Percentiles rank a stretch among this genome's conserved stretches.
These are phyloP conservation scores for Hydnum rufescens DNA, from an alignment of 768 basidiomycete genomes.

Conservation along the genomic window DNA sequence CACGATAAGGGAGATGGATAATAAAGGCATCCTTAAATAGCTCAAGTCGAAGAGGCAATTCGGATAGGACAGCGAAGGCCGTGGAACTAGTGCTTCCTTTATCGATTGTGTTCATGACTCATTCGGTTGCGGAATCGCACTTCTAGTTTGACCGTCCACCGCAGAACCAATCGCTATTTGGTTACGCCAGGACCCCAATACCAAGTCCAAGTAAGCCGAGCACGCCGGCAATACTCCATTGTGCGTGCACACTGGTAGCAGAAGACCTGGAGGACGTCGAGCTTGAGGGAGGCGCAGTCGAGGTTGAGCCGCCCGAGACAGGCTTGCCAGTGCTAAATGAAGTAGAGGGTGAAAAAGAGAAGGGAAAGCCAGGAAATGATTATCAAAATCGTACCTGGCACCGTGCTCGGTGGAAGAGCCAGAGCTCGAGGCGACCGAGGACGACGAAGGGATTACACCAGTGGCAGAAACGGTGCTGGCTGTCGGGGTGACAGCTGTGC, in stretches of 20 bases:
- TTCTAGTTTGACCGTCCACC: too few species aligned
- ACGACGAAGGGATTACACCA: neutral
- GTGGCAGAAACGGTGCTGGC: neutral
- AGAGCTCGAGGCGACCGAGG: neutral
- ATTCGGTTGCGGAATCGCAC: too few species aligned
- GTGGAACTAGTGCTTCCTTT: too few species aligned
- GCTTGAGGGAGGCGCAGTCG: neutral
- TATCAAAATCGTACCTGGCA: neutral
- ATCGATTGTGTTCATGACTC: too few species aligned
- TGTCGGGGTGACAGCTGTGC: slow-evolving; percentile 1
- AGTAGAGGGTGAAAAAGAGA: neutral
- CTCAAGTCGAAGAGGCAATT: too few species aligned
- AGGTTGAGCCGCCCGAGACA: neutral
- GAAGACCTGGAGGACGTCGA: neutral
- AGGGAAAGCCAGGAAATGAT: neutral
- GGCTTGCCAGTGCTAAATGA: neutral
- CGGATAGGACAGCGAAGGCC: too few species aligned
- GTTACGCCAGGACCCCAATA: too few species aligned
- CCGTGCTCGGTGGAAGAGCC: neutral
- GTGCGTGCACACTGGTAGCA: neutral
- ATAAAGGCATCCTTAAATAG: too few species aligned
- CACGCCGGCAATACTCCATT: neutral
- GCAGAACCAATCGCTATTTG: too few species aligned
- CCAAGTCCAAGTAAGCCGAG: neutral
- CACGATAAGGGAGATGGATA: too few species aligned